A percentile compares a stretch with the other conserved stretches of the same genome.
These are phyloP conservation scores for Flaveria sonorensis DNA, from an alignment of 129 eudicot genomes.

Conservation along the genomic window DNA sequence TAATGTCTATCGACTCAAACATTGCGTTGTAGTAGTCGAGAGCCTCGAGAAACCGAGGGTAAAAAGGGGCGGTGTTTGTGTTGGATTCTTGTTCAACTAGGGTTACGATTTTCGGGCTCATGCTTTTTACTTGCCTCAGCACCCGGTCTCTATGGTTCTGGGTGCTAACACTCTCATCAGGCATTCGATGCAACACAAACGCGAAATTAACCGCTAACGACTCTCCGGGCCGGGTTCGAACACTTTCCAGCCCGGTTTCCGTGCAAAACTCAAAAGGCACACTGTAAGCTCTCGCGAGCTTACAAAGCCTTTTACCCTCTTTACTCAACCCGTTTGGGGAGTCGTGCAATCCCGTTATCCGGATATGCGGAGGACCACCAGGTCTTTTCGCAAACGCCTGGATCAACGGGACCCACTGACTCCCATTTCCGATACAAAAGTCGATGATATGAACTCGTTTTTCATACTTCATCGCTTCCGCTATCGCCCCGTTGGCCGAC, in stretches of 20 bases:
- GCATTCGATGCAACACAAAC: constrained; percentile 73
- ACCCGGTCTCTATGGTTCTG: constrained; percentile 70
- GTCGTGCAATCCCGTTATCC: constrained; percentile 80
- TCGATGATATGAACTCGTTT: constrained; percentile 68
- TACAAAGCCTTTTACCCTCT: constrained; percentile 62
- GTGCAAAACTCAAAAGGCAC: constrained; percentile 74
- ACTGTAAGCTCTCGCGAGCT: constrained; percentile 55
- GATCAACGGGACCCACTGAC: constrained; percentile 86
- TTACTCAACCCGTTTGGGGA: constrained; percentile 46
- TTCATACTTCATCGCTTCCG: constrained; percentile 76
- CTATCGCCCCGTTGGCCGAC: constrained; percentile 89
- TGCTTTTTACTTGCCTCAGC: constrained; percentile 61
- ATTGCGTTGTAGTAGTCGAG: constrained; percentile 74
- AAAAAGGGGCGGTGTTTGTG: constrained; percentile 78
- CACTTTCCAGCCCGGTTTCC: constrained; percentile 34
- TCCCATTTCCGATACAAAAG: constrained; percentile 70
- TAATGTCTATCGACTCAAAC: constrained; percentile 82
- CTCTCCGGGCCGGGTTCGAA: constrained; percentile 48
- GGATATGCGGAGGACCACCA: constrained; percentile 85
- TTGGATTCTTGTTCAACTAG: constrained; percentile 84
- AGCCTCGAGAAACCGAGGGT: constrained; percentile 72
- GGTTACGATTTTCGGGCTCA: constrained; percentile 77
- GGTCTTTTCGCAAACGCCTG: constrained; percentile 76
- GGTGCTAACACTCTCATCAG: constrained; percentile 78
- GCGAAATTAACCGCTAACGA: constrained; percentile 82